Conservation (phyloP, 2,329 filamentous ascomycete species). For the Penicillium sp. region DNA sequence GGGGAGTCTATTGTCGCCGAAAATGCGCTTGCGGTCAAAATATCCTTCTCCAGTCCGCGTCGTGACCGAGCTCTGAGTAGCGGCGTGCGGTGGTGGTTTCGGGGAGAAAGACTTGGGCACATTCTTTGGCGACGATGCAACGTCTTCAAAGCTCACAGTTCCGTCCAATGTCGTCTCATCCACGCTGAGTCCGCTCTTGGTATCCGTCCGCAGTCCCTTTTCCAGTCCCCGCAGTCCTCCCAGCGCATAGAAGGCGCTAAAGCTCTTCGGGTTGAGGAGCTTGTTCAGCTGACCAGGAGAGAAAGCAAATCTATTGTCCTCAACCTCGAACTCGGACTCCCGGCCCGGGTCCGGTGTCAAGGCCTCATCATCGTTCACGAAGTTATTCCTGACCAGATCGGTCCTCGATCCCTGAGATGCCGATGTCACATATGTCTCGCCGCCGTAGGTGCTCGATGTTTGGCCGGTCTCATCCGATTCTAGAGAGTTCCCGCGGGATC, state of each 20-base stretch:
- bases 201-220: conserved; percentile 66
- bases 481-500: conserved; percentile 62
- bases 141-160: conserved; percentile 66
- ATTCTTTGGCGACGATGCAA: conserved; percentile 11
- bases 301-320: conserved; percentile 69
- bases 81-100: conserved; percentile 5
- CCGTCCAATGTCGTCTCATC: conserved; percentile 65
- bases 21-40: conserved; percentile 65
- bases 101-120: conserved; percentile 31
- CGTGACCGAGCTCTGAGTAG: conserved; percentile 1
- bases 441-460: conserved; percentile 51
- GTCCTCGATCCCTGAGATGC: conserved; percentile 44
- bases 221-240: conserved; percentile 70
- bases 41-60: conserved; percentile 29
- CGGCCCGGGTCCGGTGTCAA: conserved; percentile 67
- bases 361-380: conserved; percentile 60
- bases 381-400: conserved; percentile 44
- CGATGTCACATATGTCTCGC: conserved; percentile 51
- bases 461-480: conserved; percentile 58
- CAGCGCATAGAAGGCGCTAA: conserved; percentile 69
- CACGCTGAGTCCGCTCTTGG: conserved; percentile 61
- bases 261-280: conserved; percentile 73
- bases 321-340: conserved; percentile 64
- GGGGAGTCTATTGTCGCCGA: conserved; percentile 64
- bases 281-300: conserved; percentile 71